Evolutionary conservation across 2,329 filamentous ascomycete species (phyloP).

Genomic region (Colletotrichum musicola): DNA sequence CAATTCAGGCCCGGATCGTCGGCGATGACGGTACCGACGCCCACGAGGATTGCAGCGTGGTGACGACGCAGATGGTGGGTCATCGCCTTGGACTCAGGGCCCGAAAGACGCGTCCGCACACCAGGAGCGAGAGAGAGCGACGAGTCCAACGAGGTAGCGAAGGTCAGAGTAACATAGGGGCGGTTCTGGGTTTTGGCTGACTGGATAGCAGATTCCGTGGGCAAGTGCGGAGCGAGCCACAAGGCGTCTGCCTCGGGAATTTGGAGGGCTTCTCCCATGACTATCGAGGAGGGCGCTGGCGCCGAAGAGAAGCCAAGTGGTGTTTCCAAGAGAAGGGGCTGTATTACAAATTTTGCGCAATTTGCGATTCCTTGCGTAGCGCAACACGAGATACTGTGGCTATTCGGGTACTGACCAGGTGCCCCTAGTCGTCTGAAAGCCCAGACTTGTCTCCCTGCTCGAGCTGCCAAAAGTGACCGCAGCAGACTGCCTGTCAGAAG

Average conservation of each 20-base stretch:
- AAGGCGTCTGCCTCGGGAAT: slow-evolving; percentile 43
- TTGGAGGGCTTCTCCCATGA: slow-evolving; percentile 44
- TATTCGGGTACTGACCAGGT: slow-evolving; percentile 25
- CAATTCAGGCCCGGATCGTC: slow-evolving; percentile 91
- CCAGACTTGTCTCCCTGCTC: slow-evolving; percentile 21
- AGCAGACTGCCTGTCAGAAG: slow-evolving; percentile 13
- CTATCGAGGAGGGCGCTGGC: slow-evolving; percentile 4
- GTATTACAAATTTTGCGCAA: slow-evolving; percentile 13
- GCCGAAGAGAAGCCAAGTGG: slow-evolving; percentile 9
- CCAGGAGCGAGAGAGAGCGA: slow-evolving; percentile 82
- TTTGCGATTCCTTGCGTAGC: slow-evolving; percentile 21
- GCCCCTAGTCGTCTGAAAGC: slow-evolving; percentile 31
- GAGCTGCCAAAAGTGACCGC: slow-evolving; percentile 10
- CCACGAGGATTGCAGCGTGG: slow-evolving; percentile 88
- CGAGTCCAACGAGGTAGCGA: slow-evolving; percentile 90
- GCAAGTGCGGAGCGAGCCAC: slow-evolving; percentile 48
- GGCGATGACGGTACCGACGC: slow-evolving; percentile 84
- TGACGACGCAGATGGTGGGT: slow-evolving; percentile 88
- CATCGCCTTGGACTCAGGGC: slow-evolving; percentile 87
- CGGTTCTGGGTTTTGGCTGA: slow-evolving; percentile 35
- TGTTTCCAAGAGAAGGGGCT: background rate
- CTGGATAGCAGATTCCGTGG: slow-evolving; percentile 28
- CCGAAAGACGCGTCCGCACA: slow-evolving; percentile 85
- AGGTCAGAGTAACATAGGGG: slow-evolving; percentile 83
- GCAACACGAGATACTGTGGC: slow-evolving; percentile 27